Evolutionary conservation across 805 yeast species (phyloP), one percentile per base, ranked within the genome.

Genomic region (Blastobotrys parvus): DNA sequence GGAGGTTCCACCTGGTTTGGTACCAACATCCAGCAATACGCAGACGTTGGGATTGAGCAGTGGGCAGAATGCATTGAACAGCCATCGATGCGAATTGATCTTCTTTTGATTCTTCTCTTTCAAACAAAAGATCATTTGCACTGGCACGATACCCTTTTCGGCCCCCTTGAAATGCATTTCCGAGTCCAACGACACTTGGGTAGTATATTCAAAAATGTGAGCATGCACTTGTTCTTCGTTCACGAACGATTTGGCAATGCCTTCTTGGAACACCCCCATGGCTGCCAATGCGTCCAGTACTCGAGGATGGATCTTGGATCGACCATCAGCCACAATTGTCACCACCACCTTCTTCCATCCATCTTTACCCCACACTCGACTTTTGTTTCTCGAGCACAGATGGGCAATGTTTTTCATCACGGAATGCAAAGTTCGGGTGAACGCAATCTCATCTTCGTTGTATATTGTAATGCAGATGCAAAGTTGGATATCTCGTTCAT

Each of bases 261-360:
- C 97, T 49, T 90, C 97, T 62, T 92, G 99, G 62, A 87, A 92
- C 38, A 92, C 85, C 54, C 99, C 99, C 65, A 94, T 79, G 0
- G 97, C 95, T 1, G 96, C 88, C 46, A 92, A 70, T 37, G 85
- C 75, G 62, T 90, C 95, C 36, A 92, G 65, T 2, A 89, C 90
- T 15, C 94, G 83, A 19, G 84, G 84, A 54, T 78, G 73, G 38
- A 92, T 81, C 57, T 90, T 90, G 45, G 82, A 77, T 64, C 99
- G 79, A 55, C 99, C 99, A 66, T 92, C 99, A 38, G 95, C 78
- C 18, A 92, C 84, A 54, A 92, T 81, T 44, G 85, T 70, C 11
- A 92, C 96, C 42, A 90, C 96, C 17, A 92, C 81, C 63, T 90
- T 92, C 59, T 92, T 88, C 99, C 99, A 92, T 20, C 95, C 83